Conservation (phyloP, 805 yeast genomes). For the Wickerhamomyces alni region DNA sequence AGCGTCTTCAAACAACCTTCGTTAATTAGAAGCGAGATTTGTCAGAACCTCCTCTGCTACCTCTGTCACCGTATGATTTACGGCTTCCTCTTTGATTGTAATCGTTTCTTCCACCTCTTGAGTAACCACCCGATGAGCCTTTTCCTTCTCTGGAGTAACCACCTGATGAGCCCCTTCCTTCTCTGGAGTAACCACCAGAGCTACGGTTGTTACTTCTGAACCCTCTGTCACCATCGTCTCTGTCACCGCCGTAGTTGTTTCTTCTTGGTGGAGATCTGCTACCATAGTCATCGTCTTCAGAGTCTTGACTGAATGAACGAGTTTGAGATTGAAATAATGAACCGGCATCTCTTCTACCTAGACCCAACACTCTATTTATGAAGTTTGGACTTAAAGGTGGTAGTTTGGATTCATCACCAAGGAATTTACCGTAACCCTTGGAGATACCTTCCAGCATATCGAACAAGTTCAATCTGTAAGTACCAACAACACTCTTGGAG, state of each 20-base stretch:
- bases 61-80: neutral
- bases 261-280: conserved; percentile 5
- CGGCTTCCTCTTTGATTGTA: conserved; percentile 3
- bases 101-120: conserved; percentile 5
- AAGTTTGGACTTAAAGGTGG: conserved; percentile 18
- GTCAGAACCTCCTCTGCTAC: neutral
- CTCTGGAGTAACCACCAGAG: no score
- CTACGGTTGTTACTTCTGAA: conserved; percentile 6
- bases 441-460: conserved; percentile 29
- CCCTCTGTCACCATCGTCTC: conserved; percentile 12
- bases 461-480: conserved; percentile 26
- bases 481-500: conserved; percentile 27
- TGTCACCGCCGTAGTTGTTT: conserved; percentile 6
- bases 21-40: no score
- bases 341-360: conserved; percentile 16
- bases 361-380: conserved; percentile 17
- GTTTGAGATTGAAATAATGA: conserved; percentile 11
- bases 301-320: conserved; percentile 1
- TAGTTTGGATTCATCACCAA: conserved; percentile 10
- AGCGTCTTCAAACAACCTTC: no score
- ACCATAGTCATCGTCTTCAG: conserved; percentile 17
- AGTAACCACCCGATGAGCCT: no score
- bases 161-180: no score
- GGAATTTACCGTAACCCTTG: conserved; percentile 22
- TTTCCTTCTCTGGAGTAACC: no score